These are phyloP conservation scores for Cladorrhinum sp. DNA, from an alignment of 2,329 filamentous ascomycete genomes.

Conservation along the genomic window DNA sequence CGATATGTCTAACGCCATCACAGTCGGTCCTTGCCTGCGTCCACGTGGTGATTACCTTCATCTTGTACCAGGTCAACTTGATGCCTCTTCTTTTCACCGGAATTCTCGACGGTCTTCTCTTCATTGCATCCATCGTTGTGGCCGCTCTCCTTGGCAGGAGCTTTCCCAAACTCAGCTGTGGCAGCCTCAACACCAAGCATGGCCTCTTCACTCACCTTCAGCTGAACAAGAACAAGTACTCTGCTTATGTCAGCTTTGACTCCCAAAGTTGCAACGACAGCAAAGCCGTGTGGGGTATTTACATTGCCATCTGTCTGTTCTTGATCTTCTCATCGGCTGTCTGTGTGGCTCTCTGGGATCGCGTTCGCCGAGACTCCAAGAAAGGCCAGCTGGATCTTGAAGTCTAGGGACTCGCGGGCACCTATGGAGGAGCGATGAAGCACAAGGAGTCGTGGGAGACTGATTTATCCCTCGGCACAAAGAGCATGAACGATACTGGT, in stretches of 20 bases:
- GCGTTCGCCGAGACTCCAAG: conserved; percentile 20
- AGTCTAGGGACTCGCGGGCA: conserved; percentile 28
- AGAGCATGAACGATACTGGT: conserved; percentile 8
- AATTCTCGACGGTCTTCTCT: conserved; percentile 21
- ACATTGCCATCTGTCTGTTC: conserved; percentile 25
- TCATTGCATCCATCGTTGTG: conserved; percentile 27
- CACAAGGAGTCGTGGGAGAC: conserved; percentile 20
- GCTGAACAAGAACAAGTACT: not conserved
- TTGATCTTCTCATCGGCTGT: conserved; percentile 24
- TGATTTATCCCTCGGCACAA: conserved; percentile 19
- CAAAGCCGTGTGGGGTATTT: conserved; percentile 27
- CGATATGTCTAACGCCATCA: no score
- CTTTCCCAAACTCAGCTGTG: conserved; percentile 23
- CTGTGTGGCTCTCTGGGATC: conserved; percentile 27
- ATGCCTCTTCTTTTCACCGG: conserved; percentile 22
- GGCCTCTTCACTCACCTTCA: not conserved
- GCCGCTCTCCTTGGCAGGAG: conserved; percentile 26
- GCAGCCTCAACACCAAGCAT: conserved; percentile 6
- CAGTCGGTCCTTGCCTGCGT: conserved; percentile 22
- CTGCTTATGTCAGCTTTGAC: conserved; percentile 21
- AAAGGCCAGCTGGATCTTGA: conserved; percentile 21
- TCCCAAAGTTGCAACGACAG: conserved; percentile 25
- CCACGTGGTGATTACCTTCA: conserved; percentile 27
- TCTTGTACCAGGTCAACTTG: conserved; percentile 29
- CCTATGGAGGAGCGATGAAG: conserved; percentile 15